Conservation (phyloP, 2,329 filamentous ascomycete genomes). For the Botryotinia narcissicola region DNA sequence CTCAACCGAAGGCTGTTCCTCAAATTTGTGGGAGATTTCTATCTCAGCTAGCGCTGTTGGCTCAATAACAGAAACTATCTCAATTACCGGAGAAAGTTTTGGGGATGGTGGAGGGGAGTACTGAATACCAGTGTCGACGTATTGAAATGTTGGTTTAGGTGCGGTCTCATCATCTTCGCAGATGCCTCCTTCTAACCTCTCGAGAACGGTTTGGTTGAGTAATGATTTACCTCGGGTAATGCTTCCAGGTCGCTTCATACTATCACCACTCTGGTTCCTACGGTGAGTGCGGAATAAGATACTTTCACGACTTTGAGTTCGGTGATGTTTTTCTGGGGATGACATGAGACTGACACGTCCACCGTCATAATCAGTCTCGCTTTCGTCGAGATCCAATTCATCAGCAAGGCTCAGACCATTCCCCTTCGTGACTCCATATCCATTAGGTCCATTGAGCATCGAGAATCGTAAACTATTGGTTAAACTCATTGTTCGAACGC, state of each 20-base stretch:
- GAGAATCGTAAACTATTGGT: slow-evolving; percentile 73
- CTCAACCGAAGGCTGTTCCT: slow-evolving; percentile 41
- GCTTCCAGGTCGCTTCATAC: slow-evolving; percentile 54
- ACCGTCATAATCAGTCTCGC: slow-evolving; percentile 67
- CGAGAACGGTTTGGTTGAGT: slow-evolving; percentile 54
- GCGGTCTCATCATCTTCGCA: slow-evolving; percentile 50
- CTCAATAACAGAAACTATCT: slow-evolving; percentile 46
- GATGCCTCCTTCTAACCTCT: slow-evolving; percentile 53
- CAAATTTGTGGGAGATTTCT: slow-evolving; percentile 19
- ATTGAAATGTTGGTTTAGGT: slow-evolving; percentile 48
- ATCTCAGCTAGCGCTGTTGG: slow-evolving; percentile 33
- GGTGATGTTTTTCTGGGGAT: slow-evolving; percentile 45
- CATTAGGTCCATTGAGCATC: slow-evolving; percentile 56
- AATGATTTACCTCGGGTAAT: slow-evolving; percentile 52
- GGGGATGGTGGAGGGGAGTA: slow-evolving; percentile 82
- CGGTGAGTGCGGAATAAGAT: slow-evolving; percentile 49
- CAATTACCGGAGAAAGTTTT: slow-evolving; percentile 41
- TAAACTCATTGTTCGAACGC: slow-evolving; percentile 71
- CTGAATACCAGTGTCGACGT: slow-evolving; percentile 76
- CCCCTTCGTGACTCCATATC: slow-evolving; percentile 51
- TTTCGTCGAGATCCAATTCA: slow-evolving; percentile 78
- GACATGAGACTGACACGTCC: slow-evolving; percentile 63
- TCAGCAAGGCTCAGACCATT: slow-evolving; percentile 81
- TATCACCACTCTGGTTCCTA: slow-evolving; percentile 59
- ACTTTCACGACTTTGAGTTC: slow-evolving; percentile 59